A percentile compares a stretch with the other conserved stretches of the same genome.
phyloP scores from a whole-genome alignment of 2,329 filamentous ascomycete genomes.

The Arthrobotrys sphaeroides region DNA sequence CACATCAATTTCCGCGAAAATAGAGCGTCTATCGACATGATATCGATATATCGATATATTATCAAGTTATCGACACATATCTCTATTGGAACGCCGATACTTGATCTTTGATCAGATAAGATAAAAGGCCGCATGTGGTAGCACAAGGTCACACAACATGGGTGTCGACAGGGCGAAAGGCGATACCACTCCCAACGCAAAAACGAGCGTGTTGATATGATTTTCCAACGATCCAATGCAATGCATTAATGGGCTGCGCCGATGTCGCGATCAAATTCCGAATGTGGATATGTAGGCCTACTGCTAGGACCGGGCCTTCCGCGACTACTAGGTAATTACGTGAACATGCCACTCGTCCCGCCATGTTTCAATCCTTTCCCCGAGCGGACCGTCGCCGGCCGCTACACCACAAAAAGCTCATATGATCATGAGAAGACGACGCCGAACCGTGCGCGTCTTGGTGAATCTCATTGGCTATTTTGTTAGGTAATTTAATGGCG shows the following conservation, averaged over 20 bases:
- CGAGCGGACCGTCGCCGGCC: background rate
- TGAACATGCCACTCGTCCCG: background rate
- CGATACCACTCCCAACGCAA: constrained; percentile 15
- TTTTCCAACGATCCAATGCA: too few species aligned
- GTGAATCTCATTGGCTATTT: constrained; percentile 14
- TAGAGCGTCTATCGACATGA: too few species aligned
- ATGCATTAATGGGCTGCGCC: too few species aligned
- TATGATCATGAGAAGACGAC: background rate
- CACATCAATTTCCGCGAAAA: too few species aligned
- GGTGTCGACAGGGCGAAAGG: background rate
- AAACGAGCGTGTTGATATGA: background rate
- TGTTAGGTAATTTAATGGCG: constrained; percentile 13
- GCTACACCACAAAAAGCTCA: background rate
- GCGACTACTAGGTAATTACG: too few species aligned
- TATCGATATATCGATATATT: too few species aligned
- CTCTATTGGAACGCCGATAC: background rate
- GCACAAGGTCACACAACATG: constrained; percentile 6
- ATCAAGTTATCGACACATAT: too few species aligned
- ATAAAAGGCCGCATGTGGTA: background rate
- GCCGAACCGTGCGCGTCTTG: background rate
- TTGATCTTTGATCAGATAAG: constrained; percentile 13
- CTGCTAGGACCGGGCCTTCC: too few species aligned
- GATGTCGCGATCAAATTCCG: too few species aligned
- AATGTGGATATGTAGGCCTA: too few species aligned
- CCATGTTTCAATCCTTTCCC: background rate